A percentile compares a stretch with the other conserved stretches of the same genome.
Conservation (phyloP, 345 rosid genomes). For the Diplotaxis tenuifolia region DNA sequence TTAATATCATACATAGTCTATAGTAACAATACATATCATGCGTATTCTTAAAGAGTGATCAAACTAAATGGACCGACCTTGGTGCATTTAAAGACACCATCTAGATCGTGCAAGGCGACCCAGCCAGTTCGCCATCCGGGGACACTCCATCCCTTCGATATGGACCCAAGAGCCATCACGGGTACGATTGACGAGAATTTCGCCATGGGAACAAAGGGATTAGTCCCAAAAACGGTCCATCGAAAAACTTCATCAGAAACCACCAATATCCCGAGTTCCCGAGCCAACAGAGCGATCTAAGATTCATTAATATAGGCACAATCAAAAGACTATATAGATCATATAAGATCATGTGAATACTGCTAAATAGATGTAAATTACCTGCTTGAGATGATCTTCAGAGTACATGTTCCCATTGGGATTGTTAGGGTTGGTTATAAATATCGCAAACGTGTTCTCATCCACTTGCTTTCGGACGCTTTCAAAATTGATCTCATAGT, state of each 20-base stretch:
- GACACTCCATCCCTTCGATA: slow-evolving; percentile 56
- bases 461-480: slow-evolving; percentile 42
- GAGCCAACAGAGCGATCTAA: slow-evolving; percentile 50
- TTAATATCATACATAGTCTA: neutral
- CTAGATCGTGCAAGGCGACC: slow-evolving; percentile 42
- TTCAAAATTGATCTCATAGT: slow-evolving; percentile 54
- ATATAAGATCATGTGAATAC: neutral
- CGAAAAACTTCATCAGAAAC: slow-evolving; percentile 54
- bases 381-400: slow-evolving; percentile 43
- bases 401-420: slow-evolving; percentile 40
- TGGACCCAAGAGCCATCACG: slow-evolving; percentile 50
- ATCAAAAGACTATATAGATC: neutral
- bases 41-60: neutral
- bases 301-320: neutral
- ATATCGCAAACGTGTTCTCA: slow-evolving; percentile 51
- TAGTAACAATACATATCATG: neutral
- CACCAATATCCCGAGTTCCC: slow-evolving; percentile 47
- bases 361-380: neutral
- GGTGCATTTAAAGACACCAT: slow-evolving; percentile 32
- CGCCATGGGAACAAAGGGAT: slow-evolving; percentile 48
- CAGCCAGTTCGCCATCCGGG: slow-evolving; percentile 66
- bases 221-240: slow-evolving; percentile 44
- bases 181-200: slow-evolving; percentile 50
- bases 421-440: slow-evolving; percentile 44
- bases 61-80: slow-evolving; percentile 28